A percentile compares a stretch with the other conserved stretches of the same genome.
Evolutionary conservation across 148 eudicot species (phyloP).

Genomic region (Silene uniflora): DNA sequence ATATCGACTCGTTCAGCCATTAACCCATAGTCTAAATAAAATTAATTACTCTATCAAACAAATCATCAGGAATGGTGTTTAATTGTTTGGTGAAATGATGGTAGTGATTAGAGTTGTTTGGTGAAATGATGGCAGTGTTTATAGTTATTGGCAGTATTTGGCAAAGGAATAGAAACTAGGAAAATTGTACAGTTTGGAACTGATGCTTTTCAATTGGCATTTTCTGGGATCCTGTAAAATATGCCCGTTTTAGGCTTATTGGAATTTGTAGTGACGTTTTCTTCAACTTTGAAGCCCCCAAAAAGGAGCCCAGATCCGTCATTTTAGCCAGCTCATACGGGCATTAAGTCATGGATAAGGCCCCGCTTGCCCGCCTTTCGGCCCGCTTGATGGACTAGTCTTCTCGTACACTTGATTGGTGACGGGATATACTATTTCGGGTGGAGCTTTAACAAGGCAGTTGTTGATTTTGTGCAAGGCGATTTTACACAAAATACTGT

Average conservation of each 20-base stretch:
- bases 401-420: constrained; percentile 3
- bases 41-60: neutral
- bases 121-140: neutral
- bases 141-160: neutral
- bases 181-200: neutral
- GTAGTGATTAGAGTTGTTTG: neutral
- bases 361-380: neutral
- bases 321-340: constrained; percentile 18
- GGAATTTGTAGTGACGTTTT: constrained; percentile 1
- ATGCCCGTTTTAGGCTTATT: neutral
- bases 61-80: neutral
- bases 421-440: too few relatives aligned
- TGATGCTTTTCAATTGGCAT: neutral
- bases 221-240: neutral
- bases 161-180: neutral
- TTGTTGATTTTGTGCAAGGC: too few relatives aligned
- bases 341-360: constrained; percentile 9
- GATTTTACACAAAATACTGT: too few relatives aligned
- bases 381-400: neutral
- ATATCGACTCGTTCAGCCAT: neutral
- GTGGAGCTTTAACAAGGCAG: too few relatives aligned
- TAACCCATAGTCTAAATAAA: neutral
- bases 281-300: constrained; percentile 7
- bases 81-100: neutral
- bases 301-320: constrained; percentile 20